These are phyloP conservation scores for Fomitiporia mediterranea DNA, from an alignment of 1,284 basidiomycete species.

Conservation along the genomic window DNA sequence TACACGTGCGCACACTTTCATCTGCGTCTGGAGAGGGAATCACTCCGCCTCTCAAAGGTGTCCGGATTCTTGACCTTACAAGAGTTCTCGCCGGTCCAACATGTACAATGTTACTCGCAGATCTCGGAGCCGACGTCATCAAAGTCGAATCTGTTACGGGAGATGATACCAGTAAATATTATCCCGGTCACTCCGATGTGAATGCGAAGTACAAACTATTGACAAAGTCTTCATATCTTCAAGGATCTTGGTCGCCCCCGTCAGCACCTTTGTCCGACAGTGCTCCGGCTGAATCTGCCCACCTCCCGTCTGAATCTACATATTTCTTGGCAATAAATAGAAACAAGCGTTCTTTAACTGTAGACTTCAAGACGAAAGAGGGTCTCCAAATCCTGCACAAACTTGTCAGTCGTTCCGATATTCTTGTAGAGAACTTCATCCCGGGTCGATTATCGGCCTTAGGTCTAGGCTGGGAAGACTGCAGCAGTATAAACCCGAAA, in stretches of 20 bases:
- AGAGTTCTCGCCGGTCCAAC: slow-evolving; percentile 88
- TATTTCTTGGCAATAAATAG: slow-evolving; percentile 91
- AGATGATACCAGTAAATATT: slow-evolving; percentile 79
- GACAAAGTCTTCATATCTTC: neutral
- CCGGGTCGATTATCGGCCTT: slow-evolving; percentile 80
- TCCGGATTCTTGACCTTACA: slow-evolving; percentile 83
- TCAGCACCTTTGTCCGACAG: slow-evolving; percentile 55
- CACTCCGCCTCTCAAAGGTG: slow-evolving; percentile 71
- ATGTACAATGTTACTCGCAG: slow-evolving; percentile 84
- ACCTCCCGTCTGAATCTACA: slow-evolving; percentile 86
- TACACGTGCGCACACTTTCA: neutral
- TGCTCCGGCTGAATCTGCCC: slow-evolving; percentile 48
- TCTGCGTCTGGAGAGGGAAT: slow-evolving; percentile 39
- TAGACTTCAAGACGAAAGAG: slow-evolving; percentile 79
- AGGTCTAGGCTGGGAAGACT: slow-evolving; percentile 85
- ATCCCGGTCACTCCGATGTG: too few relatives aligned
- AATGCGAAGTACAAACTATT: neutral
- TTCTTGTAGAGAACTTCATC: slow-evolving; percentile 87
- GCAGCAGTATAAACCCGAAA: slow-evolving; percentile 72
- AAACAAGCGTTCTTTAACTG: slow-evolving; percentile 84
- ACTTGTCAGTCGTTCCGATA: slow-evolving; percentile 74
- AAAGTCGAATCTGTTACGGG: slow-evolving; percentile 79
- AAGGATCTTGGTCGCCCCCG: slow-evolving; percentile 80
- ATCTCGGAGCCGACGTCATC: slow-evolving; percentile 88
- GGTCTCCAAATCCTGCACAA: slow-evolving; percentile 77